phyloP scores from a whole-genome alignment of 495 filamentous ascomycete species.

The Darksidea phi region DNA sequence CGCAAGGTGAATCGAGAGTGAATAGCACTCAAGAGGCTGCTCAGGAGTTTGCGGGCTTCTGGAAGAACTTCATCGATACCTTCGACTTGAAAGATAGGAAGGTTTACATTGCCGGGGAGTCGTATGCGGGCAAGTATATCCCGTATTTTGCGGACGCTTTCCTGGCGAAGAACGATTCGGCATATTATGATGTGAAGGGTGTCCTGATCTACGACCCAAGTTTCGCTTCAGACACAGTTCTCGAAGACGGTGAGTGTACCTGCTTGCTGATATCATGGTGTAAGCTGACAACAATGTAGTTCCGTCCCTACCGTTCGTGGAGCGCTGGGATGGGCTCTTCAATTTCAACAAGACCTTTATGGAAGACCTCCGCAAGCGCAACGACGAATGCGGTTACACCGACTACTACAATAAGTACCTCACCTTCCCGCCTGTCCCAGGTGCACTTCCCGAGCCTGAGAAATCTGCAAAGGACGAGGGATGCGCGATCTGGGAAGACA shows the following conservation, averaged over 20 bases:
- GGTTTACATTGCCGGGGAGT: conserved; percentile 63
- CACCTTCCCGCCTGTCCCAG: conserved; percentile 56
- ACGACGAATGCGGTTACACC: conserved; percentile 57
- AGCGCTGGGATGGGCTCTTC: conserved; percentile 55
- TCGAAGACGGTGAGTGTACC: conserved; percentile 45
- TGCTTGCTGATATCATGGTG: conserved; percentile 39
- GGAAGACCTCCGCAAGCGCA: conserved; percentile 48
- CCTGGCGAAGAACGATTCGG: conserved; percentile 64
- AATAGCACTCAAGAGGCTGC: conserved; percentile 57
- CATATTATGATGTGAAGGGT: conserved; percentile 63
- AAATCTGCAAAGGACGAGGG: conserved; percentile 34
- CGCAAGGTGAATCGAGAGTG: conserved; percentile 55
- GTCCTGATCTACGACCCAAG: conserved; percentile 64
- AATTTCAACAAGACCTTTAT: conserved; percentile 57
- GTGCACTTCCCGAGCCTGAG: conserved; percentile 44
- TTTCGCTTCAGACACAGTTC: conserved; percentile 35
- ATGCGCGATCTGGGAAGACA: conserved; percentile 56
- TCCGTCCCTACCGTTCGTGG: conserved; percentile 50
- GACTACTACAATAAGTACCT: conserved; percentile 58
- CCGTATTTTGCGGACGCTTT: conserved; percentile 78
- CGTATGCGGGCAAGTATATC: conserved; percentile 72
- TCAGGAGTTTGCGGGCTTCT: conserved; percentile 61
- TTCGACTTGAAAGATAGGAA: conserved; percentile 62
- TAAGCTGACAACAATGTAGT: conserved; percentile 43
- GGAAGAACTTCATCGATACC: conserved; percentile 60